phyloP scores from a whole-genome alignment of 495 filamentous ascomycete genomes.

The Lophiotrema nucula region DNA sequence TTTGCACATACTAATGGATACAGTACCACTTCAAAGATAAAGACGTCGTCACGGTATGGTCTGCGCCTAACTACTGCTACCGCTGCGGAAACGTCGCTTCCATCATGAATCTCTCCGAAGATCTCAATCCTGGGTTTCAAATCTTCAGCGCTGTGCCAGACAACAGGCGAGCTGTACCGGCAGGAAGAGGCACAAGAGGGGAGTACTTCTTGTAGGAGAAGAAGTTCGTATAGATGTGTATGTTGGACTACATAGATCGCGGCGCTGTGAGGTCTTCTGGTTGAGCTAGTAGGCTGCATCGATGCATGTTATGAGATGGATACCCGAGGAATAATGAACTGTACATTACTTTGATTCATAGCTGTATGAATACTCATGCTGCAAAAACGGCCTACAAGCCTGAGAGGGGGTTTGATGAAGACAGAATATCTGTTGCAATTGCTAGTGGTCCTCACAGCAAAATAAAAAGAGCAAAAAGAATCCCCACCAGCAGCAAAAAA shows the following conservation, averaged over 20 bases:
- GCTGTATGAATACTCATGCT: too few species aligned
- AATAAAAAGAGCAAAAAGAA: too few species aligned
- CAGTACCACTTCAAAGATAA: slow-evolving; percentile 93
- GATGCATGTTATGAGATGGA: slow-evolving; percentile 18
- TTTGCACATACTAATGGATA: neutral
- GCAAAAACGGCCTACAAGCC: too few species aligned
- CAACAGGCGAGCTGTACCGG: slow-evolving; percentile 81
- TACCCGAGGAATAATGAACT: slow-evolving; percentile 9
- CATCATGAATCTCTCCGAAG: slow-evolving; percentile 88
- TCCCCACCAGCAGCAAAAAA: slow-evolving; percentile 30
- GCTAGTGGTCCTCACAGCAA: too few species aligned
- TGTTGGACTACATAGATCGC: slow-evolving; percentile 7
- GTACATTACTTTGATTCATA: slow-evolving; percentile 18
- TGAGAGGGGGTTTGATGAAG: too few species aligned
- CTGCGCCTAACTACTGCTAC: slow-evolving; percentile 98
- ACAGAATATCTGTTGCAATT: too few species aligned
- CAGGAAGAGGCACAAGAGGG: slow-evolving; percentile 72
- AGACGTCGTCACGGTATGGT: slow-evolving; percentile 99
- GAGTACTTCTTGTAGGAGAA: slow-evolving; percentile 97
- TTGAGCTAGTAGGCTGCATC: slow-evolving; percentile 1
- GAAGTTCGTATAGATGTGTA: too few species aligned
- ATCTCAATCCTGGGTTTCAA: slow-evolving; percentile 83
- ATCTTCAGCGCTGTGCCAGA: slow-evolving; percentile 95
- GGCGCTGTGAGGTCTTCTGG: neutral
- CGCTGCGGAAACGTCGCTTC: slow-evolving; percentile 95